Evolutionary conservation across 2,329 filamentous ascomycete species (phyloP).

Genomic region (Fusarium transvaalense): DNA sequence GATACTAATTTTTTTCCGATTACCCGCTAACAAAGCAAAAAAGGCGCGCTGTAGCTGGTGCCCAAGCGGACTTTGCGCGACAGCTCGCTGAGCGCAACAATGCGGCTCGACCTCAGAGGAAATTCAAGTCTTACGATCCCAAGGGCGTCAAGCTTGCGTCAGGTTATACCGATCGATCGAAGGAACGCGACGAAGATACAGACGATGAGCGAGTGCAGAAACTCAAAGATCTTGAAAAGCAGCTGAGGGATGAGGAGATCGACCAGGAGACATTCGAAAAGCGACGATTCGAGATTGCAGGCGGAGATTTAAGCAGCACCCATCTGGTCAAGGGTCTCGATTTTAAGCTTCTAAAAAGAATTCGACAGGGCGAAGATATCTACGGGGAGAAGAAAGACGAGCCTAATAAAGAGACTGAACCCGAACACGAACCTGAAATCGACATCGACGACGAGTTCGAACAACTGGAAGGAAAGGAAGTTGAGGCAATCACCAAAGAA

Average conservation of each 20-base stretch:
- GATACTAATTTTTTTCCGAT: background rate
- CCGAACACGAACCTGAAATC: constrained; percentile 48
- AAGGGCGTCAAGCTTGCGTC: constrained; percentile 83
- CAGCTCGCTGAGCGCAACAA: constrained; percentile 82
- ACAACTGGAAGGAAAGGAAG: constrained; percentile 65
- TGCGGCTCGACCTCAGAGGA: constrained; percentile 71
- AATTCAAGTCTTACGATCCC: constrained; percentile 81
- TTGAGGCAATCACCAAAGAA: constrained; percentile 66
- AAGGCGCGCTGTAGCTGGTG: constrained; percentile 72
- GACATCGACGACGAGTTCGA: constrained; percentile 76
- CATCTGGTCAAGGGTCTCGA: constrained; percentile 95
- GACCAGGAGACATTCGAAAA: constrained; percentile 83
- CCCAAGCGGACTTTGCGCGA: constrained; percentile 79
- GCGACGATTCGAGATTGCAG: constrained; percentile 80
- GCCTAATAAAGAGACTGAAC: constrained; percentile 49
- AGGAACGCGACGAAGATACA: constrained; percentile 67
- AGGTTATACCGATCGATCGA: constrained; percentile 88
- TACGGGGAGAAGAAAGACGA: constrained; percentile 55
- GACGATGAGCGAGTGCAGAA: constrained; percentile 70
- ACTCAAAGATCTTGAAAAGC: constrained; percentile 83
- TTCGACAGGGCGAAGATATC: constrained; percentile 77
- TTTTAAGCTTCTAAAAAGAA: constrained; percentile 79
- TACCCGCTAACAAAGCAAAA: constrained; percentile 41
- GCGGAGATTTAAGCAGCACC: constrained; percentile 82
- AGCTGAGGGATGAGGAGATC: constrained; percentile 86